These are phyloP conservation scores for Mediolabrus comicus DNA, from an alignment of 108 stramenopile species.

Conservation along the genomic window DNA sequence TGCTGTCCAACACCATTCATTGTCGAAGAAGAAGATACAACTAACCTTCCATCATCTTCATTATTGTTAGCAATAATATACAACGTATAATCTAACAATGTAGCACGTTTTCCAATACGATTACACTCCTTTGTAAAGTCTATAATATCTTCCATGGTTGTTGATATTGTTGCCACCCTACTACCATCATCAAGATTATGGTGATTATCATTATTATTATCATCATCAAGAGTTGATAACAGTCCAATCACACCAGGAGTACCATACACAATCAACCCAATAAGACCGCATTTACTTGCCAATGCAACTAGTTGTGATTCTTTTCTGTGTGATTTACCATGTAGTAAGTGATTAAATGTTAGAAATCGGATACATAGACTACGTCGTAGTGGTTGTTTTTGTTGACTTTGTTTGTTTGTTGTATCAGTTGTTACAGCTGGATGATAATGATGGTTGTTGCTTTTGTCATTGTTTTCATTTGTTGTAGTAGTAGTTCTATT, in stretches of 20 bases:
- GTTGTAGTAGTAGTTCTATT: too few relatives aligned
- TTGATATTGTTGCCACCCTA: too few relatives aligned
- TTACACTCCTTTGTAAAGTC: constrained; percentile 22
- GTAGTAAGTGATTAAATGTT: constrained; percentile 15
- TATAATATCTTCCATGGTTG: neutral
- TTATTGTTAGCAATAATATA: too few relatives aligned
- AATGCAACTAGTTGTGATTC: constrained; percentile 14
- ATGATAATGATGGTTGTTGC: neutral
- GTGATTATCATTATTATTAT: neutral
- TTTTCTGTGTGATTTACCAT: constrained; percentile 26
- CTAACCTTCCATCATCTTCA: too few relatives aligned
- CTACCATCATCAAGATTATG: too few relatives aligned
- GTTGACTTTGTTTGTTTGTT: too few relatives aligned
- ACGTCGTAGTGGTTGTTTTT: too few relatives aligned
- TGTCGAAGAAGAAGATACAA: too few relatives aligned
- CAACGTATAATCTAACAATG: constrained; percentile 2
- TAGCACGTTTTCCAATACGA: constrained; percentile 12
- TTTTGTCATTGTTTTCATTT: neutral
- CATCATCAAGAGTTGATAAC: too few relatives aligned
- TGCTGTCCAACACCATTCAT: too few relatives aligned
- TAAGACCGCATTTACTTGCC: constrained; percentile 9
- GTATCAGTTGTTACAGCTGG: too few relatives aligned
- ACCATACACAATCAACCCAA: constrained; percentile 14
- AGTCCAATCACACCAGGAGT: constrained; percentile 16
- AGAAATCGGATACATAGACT: constrained; percentile 12